Conservation (phyloP, 2,329 filamentous ascomycete genomes). For the Thelonectria olida region DNA sequence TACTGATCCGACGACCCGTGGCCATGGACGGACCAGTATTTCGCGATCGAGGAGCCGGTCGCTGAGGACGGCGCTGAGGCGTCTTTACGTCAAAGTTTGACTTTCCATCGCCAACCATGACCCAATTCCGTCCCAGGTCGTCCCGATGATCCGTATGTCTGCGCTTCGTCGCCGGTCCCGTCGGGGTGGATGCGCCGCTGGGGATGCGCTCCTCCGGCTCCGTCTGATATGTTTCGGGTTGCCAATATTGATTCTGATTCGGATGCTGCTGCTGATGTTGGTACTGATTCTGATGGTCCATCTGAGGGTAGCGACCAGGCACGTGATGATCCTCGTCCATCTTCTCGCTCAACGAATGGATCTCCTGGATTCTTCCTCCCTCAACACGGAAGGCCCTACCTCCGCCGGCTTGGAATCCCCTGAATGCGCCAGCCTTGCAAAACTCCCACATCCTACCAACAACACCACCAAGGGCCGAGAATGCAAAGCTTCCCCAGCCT, state of each 20-base stretch:
- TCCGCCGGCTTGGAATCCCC: constrained; percentile 87
- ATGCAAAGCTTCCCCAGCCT: constrained; percentile 67
- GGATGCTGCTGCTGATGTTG: too few species aligned
- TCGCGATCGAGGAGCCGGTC: constrained; percentile 42
- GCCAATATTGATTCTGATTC: constrained; percentile 21
- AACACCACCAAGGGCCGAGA: constrained; percentile 71
- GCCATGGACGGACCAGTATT: constrained; percentile 45
- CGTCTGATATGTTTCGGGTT: constrained; percentile 18
- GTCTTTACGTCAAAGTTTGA: constrained; percentile 32
- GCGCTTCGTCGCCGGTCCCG: constrained; percentile 59
- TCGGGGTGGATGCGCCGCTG: constrained; percentile 52
- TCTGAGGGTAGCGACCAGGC: constrained; percentile 46
- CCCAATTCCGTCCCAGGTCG: constrained; percentile 75
- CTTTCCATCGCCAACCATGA: constrained; percentile 65
- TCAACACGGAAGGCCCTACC: constrained; percentile 74
- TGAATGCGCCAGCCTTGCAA: constrained; percentile 78
- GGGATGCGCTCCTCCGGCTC: constrained; percentile 41
- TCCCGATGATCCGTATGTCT: constrained; percentile 63
- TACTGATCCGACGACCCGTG: constrained; percentile 56
- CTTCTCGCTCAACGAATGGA: constrained; percentile 25
- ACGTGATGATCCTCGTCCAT: constrained; percentile 35
- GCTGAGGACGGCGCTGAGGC: constrained; percentile 38
- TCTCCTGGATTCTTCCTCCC: constrained; percentile 33
- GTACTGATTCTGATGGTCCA: constrained; percentile 31
- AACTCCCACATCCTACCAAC: constrained; percentile 87